Evolutionary conservation across 2,329 filamentous ascomycete genomes (phyloP).

Genomic region (Didymella glomerata): DNA sequence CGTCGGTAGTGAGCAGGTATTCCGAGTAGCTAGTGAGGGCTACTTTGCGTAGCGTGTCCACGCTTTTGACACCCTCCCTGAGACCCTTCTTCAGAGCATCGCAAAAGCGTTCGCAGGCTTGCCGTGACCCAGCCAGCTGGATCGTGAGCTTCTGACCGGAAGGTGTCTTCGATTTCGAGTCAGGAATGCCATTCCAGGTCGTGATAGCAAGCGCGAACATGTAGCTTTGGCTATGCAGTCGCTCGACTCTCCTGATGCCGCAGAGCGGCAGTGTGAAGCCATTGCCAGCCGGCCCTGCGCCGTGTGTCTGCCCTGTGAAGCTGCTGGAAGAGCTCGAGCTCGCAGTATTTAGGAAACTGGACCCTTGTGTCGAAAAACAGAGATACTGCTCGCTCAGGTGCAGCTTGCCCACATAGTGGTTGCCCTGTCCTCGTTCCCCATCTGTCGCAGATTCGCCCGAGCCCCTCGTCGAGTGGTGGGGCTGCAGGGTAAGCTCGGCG

Average conservation of each 20-base stretch:
- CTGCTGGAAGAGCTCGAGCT: slow-evolving; percentile 80
- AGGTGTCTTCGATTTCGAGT: slow-evolving; percentile 54
- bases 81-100: slow-evolving; percentile 93
- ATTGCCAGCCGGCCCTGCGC: slow-evolving; percentile 90
- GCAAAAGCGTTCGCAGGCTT: slow-evolving; percentile 93
- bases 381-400: slow-evolving; percentile 94
- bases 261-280: slow-evolving; percentile 95
- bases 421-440: slow-evolving; percentile 63
- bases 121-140: slow-evolving; percentile 86
- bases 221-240: slow-evolving; percentile 90
- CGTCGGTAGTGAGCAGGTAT: slow-evolving; percentile 61
- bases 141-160: slow-evolving; percentile 86
- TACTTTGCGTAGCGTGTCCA: slow-evolving; percentile 82
- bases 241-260: slow-evolving; percentile 88
- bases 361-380: slow-evolving; percentile 93
- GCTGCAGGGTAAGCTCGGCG: slow-evolving; percentile 86
- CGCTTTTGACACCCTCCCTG: slow-evolving; percentile 84
- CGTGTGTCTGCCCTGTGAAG: slow-evolving; percentile 92
- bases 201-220: slow-evolving; percentile 93
- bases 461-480: slow-evolving; percentile 66
- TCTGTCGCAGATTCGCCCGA: slow-evolving; percentile 56
- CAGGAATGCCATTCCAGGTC: slow-evolving; percentile 79
- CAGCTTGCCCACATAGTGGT: slow-evolving; percentile 89
- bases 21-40: slow-evolving; percentile 85
- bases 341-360: slow-evolving; percentile 83